Percentiles rank a stretch among this genome's conserved stretches.
These are phyloP conservation scores for Areca catechu DNA, from an alignment of 176 grass and related monocot genomes.

Conservation along the genomic window DNA sequence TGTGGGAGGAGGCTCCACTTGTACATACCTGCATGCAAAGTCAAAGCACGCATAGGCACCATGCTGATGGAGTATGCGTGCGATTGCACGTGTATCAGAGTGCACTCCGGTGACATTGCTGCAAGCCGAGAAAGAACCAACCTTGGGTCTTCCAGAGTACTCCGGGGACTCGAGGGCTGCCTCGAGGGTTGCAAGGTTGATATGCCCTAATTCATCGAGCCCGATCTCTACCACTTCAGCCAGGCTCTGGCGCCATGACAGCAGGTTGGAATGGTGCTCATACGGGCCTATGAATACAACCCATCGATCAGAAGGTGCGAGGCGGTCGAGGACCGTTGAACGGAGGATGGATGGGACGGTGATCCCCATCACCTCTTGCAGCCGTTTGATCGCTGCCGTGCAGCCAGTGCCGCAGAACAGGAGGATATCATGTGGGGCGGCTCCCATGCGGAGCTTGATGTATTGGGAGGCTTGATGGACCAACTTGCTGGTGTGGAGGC, in stretches of 20 bases:
- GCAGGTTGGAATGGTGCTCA: slow-evolving; percentile 86
- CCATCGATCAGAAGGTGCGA: slow-evolving; percentile 49
- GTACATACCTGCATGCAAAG: slow-evolving; percentile 59
- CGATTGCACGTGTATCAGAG: slow-evolving; percentile 42
- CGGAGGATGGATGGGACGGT: slow-evolving; percentile 23
- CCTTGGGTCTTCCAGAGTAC: slow-evolving; percentile 37
- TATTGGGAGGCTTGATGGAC: slow-evolving; percentile 47
- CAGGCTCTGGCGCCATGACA: slow-evolving; percentile 67
- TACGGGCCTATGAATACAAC: slow-evolving; percentile 69
- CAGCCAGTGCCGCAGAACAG: slow-evolving; percentile 61
- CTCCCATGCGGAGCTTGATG: slow-evolving; percentile 70
- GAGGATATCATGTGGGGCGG: slow-evolving; percentile 28
- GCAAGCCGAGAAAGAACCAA: slow-evolving; percentile 80
- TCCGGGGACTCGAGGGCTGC: slow-evolving; percentile 14
- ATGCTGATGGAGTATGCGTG: slow-evolving; percentile 53
- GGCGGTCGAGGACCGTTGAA: slow-evolving; percentile 6
- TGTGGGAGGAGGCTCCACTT: neutral
- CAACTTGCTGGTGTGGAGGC: slow-evolving; percentile 54
- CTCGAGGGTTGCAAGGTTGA: slow-evolving; percentile 41
- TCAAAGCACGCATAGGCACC: slow-evolving; percentile 83
- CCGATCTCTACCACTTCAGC: slow-evolving; percentile 72
- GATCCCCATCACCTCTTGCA: slow-evolving; percentile 66
- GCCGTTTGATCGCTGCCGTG: slow-evolving; percentile 67
- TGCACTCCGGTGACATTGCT: slow-evolving; percentile 72
- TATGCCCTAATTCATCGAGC: slow-evolving; percentile 16